Base-by-base conservation (phyloP, 352 stramenopile genomes). In the Globisporangium irregulare region DNA sequence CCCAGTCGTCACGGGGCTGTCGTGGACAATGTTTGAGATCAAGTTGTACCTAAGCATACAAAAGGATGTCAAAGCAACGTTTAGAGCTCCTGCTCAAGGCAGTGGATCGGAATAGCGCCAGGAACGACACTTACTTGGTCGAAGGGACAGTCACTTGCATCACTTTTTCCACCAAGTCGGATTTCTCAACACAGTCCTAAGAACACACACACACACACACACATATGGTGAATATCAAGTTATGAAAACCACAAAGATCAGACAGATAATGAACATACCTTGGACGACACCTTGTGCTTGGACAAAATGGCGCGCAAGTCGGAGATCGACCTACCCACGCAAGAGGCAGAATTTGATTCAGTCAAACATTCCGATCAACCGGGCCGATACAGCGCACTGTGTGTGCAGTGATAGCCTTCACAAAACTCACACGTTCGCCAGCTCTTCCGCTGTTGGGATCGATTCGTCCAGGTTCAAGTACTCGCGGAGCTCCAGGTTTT, bases 11-110 rank as follows among this genome's bases (percentile, higher is more conserved):
- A 93, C 86, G 4, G 94, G 95, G 43, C 88, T 97, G 72, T 99
- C 94, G 76, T 99, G 97, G 57, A 95, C 99, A 71, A 99, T 97
- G 77, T 99, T 99, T 18, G 95, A 94, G 41, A 99, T 87, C 55
- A 99, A 82, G 74, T 99, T 98, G 83, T 99, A 99, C 74, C 98
- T 99, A 54, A 43, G 10, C 36, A 43, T n/a, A 5, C 56, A 32
- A 46, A 27, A 59, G 66, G 18, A 59, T 4, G 69, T 14, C n/a
- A 67, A 15, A 25, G 8, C 50, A 8, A 22, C 14, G 10, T 1
- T 58, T 36, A 58, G 50, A 56, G 5, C 2, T 56, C 5, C 24
- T 59, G 15, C 15, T 9, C 34, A 36, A 36, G 12, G 14, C 15
- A 18, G n/a, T 3, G 22, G n/a, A 18, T 38, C 14, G 1, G 5